These are phyloP conservation scores for Suillus paluster DNA, from an alignment of 768 basidiomycete species.

Conservation along the genomic window DNA sequence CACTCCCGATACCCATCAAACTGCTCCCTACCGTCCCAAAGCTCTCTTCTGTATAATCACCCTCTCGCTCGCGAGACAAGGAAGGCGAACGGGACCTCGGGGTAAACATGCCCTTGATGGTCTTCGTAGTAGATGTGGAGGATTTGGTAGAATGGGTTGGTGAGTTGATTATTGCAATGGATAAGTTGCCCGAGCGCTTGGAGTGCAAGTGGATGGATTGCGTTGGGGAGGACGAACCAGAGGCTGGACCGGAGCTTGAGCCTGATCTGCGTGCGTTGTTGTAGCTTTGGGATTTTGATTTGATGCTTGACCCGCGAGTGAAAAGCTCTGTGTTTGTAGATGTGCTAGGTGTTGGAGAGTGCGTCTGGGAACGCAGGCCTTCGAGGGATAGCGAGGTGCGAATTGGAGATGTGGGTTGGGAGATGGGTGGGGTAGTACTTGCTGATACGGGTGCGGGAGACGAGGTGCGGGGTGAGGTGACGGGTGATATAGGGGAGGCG, in stretches of 20 bases:
- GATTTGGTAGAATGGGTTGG: constrained; percentile 2
- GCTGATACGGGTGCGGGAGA: constrained; percentile 30
- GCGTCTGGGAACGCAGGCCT: constrained; percentile 23
- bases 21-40: constrained; percentile 60
- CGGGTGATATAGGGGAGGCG: constrained; percentile 14
- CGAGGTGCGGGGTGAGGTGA: constrained; percentile 14
- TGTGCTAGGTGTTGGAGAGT: constrained; percentile 27
- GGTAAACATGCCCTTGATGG: constrained; percentile 62
- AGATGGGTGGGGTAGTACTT: constrained; percentile 27
- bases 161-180: background rate
- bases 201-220: background rate
- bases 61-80: constrained; percentile 37
- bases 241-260: background rate
- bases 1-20: constrained; percentile 28
- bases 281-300: background rate
- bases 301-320: constrained; percentile 23
- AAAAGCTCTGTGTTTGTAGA: constrained; percentile 48
- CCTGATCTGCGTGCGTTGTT: background rate
- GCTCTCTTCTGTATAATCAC: constrained; percentile 50
- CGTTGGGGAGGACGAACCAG: background rate
- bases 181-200: background rate
- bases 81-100: constrained; percentile 59
- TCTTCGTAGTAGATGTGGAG: constrained; percentile 46
- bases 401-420: constrained; percentile 20
- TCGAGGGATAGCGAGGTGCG: constrained; percentile 25